A percentile compares a stretch with the other conserved stretches of the same genome.
These are phyloP conservation scores for Magnusiomyces clavatus DNA, from an alignment of 1,139 yeast species.

Conservation along the genomic window DNA sequence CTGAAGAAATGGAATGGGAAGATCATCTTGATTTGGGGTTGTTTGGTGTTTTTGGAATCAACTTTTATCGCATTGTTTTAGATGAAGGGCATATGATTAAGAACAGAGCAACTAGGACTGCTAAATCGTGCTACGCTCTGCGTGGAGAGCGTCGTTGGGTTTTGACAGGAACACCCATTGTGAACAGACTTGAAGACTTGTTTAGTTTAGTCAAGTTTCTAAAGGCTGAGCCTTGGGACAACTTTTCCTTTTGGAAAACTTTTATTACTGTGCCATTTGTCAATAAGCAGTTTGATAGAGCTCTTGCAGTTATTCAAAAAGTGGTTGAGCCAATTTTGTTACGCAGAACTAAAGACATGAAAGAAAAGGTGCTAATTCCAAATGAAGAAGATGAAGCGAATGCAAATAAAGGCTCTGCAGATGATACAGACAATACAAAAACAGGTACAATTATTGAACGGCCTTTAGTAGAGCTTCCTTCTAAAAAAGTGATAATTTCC, in stretches of 20 bases:
- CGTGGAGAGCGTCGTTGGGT: conserved; percentile 70
- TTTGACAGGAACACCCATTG: conserved; percentile 90
- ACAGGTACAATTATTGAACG: conserved; percentile 19
- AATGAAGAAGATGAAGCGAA: too few species aligned
- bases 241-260: conserved; percentile 80
- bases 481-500: conserved; percentile 64
- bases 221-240: conserved; percentile 81
- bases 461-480: conserved; percentile 69
- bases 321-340: conserved; percentile 77
- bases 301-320: conserved; percentile 76
- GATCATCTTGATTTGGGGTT: conserved; percentile 18
- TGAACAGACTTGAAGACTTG: conserved; percentile 80
- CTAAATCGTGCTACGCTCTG: conserved; percentile 68
- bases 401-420: too few species aligned
- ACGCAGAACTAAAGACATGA: conserved; percentile 84
- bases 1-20: conserved; percentile 16
- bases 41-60: conserved; percentile 61
- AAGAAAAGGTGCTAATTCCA: conserved; percentile 17
- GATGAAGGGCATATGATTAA: conserved; percentile 94
- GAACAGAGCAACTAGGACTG: conserved; percentile 70
- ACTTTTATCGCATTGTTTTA: conserved; percentile 68
- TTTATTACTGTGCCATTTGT: conserved; percentile 84
- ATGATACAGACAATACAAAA: too few species aligned
- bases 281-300: conserved; percentile 54
- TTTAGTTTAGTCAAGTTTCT: conserved; percentile 71